phyloP scores from a whole-genome alignment of 192 early-diverging fungal species.

The Geranomyces variabilis region DNA sequence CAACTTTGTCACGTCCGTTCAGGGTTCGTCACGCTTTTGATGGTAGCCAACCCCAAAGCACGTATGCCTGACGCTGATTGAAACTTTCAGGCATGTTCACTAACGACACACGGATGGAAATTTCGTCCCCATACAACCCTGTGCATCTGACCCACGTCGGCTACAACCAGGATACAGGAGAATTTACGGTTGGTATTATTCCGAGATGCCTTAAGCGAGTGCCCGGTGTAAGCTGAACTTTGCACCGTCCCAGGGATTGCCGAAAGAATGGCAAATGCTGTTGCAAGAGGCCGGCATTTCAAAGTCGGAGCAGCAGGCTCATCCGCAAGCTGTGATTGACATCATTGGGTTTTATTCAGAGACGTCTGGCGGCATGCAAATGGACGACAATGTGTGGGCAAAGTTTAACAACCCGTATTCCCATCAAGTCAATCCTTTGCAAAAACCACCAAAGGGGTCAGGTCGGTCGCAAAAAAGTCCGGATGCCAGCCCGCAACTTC shows the following conservation, averaged over 20 bases:
- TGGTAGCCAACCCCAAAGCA: too few species aligned
- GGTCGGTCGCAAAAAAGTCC: conserved; percentile 11
- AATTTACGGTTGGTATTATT: conserved; percentile 55
- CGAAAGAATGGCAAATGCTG: conserved; percentile 90
- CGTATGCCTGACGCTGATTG: too few species aligned
- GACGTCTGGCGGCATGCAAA: conserved; percentile 28
- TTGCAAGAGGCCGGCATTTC: conserved; percentile 93
- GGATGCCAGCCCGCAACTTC: conserved; percentile 20
- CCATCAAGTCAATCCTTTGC: conserved; percentile 26
- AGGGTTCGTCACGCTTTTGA: conserved; percentile 15
- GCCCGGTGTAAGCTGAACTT: background rate
- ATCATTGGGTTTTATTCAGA: conserved; percentile 55
- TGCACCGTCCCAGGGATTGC: conserved; percentile 76
- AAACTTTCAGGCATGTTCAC: conserved; percentile 29
- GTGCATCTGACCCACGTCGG: conserved; percentile 98
- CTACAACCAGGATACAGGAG: conserved; percentile 93
- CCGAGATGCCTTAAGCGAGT: background rate
- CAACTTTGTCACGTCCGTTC: conserved; percentile 39
- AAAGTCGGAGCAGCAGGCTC: conserved; percentile 88
- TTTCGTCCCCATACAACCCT: conserved; percentile 94
- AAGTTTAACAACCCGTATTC: conserved; percentile 47
- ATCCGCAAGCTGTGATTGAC: conserved; percentile 76
- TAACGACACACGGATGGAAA: conserved; percentile 47
- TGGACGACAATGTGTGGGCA: conserved; percentile 31
- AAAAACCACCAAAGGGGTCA: background rate